Percentiles rank a stretch among this genome's conserved stretches.
Conservation (phyloP, 2,329 filamentous ascomycete species). For the Penicillium vulpinum region DNA sequence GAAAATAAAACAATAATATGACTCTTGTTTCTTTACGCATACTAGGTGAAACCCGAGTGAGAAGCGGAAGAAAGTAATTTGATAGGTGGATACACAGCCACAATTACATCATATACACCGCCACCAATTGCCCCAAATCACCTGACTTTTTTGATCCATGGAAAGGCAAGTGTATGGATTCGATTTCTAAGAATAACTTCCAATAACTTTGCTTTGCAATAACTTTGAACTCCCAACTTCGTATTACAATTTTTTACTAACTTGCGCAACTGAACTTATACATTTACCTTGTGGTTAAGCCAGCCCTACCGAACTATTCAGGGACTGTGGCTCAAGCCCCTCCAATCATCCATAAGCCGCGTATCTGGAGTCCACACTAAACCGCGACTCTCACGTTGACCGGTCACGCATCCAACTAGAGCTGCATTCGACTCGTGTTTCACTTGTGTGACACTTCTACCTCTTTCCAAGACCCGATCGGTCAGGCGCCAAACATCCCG, state of each 20-base stretch:
- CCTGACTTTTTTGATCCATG: conserved; percentile 21
- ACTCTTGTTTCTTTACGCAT: not conserved
- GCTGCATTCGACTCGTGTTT: conserved; percentile 12
- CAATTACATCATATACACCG: conserved; percentile 21
- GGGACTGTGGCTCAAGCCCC: conserved; percentile 15
- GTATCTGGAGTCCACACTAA: conserved; percentile 11
- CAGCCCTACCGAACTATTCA: conserved; percentile 7
- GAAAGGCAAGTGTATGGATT: conserved; percentile 14
- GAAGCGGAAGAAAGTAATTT: not conserved
- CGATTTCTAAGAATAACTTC: conserved; percentile 21
- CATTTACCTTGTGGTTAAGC: not conserved
- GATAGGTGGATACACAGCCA: conserved; percentile 16
- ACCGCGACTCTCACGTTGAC: conserved; percentile 4
- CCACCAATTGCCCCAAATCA: conserved; percentile 16
- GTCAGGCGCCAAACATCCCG: conserved; percentile 22
- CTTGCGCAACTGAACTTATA: not conserved
- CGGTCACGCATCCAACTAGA: conserved; percentile 10
- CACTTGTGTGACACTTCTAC: conserved; percentile 17
- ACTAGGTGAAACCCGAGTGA: not conserved
- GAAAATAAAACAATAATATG: not conserved
- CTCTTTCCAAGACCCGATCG: conserved; percentile 14
- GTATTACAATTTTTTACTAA: not conserved
- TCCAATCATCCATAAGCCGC: conserved; percentile 21
- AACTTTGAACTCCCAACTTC: not conserved
- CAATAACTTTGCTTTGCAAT: not conserved